Percentiles rank a stretch among this genome's conserved stretches.
Conservation (phyloP, 768 basidiomycete species). For the Gymnopilus junonius region DNA sequence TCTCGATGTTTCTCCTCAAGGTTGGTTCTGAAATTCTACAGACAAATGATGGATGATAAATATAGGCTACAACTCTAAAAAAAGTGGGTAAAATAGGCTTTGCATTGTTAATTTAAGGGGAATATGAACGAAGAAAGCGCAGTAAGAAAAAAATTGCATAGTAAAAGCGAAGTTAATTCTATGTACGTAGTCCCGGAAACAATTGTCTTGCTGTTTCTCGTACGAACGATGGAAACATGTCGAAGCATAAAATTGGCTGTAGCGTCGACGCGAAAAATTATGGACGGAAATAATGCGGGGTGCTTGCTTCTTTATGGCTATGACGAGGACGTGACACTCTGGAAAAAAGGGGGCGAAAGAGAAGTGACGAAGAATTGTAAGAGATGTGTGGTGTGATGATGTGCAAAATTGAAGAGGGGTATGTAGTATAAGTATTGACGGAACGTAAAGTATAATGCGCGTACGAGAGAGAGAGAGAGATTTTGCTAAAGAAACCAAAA, state of each 20-base stretch:
- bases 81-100: background rate
- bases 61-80: slow-evolving; percentile 4
- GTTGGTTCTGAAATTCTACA: slow-evolving; percentile 1
- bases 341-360: background rate
- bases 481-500: slow-evolving; percentile 18
- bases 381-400: slow-evolving; percentile 6
- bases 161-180: background rate
- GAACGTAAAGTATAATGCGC: slow-evolving; percentile 32
- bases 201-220: background rate
- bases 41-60: background rate
- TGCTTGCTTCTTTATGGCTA: slow-evolving; percentile 1
- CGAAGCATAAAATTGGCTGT: background rate
- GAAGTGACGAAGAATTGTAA: slow-evolving; percentile 1
- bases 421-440: slow-evolving; percentile 26
- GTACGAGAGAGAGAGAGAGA: slow-evolving; percentile 22
- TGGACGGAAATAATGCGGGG: slow-evolving; percentile 1
- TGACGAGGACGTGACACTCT: background rate
- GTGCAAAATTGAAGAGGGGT: slow-evolving; percentile 20
- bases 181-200: background rate
- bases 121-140: background rate
- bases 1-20: background rate
- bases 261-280: background rate
- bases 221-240: slow-evolving; percentile 2
- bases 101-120: slow-evolving; percentile 1
- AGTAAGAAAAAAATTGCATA: background rate